phyloP scores from a whole-genome alignment of 768 basidiomycete genomes.

The Rhizopogon vulgaris region DNA sequence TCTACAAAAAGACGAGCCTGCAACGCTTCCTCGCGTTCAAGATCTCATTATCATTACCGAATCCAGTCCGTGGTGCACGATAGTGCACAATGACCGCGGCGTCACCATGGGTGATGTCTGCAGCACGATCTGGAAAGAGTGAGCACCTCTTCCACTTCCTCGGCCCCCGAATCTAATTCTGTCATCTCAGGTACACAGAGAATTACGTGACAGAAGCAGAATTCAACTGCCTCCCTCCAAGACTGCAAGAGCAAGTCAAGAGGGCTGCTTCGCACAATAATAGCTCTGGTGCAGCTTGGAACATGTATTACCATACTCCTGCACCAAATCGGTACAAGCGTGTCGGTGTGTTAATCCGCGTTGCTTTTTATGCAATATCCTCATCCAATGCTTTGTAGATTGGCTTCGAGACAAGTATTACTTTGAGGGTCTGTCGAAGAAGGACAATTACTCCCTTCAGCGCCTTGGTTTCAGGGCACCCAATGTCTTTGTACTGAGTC shows the following conservation, averaged over 20 bases:
- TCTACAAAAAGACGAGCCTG: slow-evolving; percentile 52
- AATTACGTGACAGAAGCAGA: slow-evolving; percentile 62
- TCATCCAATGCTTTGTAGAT: slow-evolving; percentile 36
- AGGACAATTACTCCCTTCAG: slow-evolving; percentile 50
- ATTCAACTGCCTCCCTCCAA: slow-evolving; percentile 50
- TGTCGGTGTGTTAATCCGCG: slow-evolving; percentile 45
- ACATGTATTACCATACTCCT: slow-evolving; percentile 40
- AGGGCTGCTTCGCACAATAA: slow-evolving; percentile 44
- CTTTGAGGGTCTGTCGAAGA: slow-evolving; percentile 58
- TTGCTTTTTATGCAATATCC: neutral
- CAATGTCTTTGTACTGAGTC: slow-evolving; percentile 71
- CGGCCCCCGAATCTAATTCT: slow-evolving; percentile 3
- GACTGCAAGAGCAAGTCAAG: slow-evolving; percentile 68
- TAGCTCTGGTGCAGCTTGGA: slow-evolving; percentile 31
- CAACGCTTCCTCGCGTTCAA: slow-evolving; percentile 59
- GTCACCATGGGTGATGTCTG: slow-evolving; percentile 78
- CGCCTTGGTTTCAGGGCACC: slow-evolving; percentile 75
- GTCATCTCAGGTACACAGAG: slow-evolving; percentile 54
- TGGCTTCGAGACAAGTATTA: slow-evolving; percentile 71
- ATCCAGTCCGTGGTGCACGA: slow-evolving; percentile 74
- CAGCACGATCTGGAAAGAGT: slow-evolving; percentile 72
- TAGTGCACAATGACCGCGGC: slow-evolving; percentile 62
- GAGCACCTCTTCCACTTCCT: slow-evolving; percentile 19
- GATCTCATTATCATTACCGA: slow-evolving; percentile 55
- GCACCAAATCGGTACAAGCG: slow-evolving; percentile 49